phyloP scores from a whole-genome alignment of 2,329 filamentous ascomycete species.

The Tolypocladium pustulatum region DNA sequence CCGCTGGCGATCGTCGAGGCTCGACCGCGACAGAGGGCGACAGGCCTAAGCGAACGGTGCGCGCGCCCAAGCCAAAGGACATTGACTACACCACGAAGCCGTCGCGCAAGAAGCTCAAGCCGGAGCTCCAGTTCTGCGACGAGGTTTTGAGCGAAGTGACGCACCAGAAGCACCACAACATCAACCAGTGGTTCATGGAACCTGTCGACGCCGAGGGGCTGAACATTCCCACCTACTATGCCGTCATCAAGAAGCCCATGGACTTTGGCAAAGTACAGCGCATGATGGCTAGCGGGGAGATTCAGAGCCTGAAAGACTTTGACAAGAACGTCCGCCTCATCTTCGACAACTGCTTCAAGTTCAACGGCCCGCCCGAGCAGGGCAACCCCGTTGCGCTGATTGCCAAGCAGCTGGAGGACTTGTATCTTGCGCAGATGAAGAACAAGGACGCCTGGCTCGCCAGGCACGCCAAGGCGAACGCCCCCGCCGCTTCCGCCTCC shows the following conservation, averaged over 20 bases:
- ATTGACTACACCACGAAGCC: constrained; percentile 69
- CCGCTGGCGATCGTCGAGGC: constrained; percentile 41
- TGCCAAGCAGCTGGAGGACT: constrained; percentile 60
- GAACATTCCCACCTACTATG: constrained; percentile 88
- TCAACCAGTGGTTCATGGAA: constrained; percentile 65
- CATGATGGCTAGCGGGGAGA: constrained; percentile 70
- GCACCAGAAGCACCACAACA: constrained; percentile 56
- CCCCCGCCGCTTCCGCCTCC: constrained; percentile 46
- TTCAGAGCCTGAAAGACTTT: constrained; percentile 74
- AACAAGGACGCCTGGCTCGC: constrained; percentile 76
- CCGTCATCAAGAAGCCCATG: constrained; percentile 94
- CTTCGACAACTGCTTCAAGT: constrained; percentile 81
- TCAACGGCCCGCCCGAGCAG: constrained; percentile 52
- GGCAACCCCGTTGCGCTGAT: constrained; percentile 63
- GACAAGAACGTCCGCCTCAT: constrained; percentile 75
- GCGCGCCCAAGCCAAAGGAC: constrained; percentile 82
- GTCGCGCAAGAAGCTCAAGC: constrained; percentile 80
- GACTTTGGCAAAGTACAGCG: constrained; percentile 73
- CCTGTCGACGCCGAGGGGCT: constrained; percentile 91
- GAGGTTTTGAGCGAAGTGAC: constrained; percentile 69
- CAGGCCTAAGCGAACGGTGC: constrained; percentile 86
- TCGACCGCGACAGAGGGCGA: constrained; percentile 66
- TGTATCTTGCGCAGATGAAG: constrained; percentile 67
- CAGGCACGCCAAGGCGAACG: constrained; percentile 50
- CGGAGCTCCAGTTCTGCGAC: constrained; percentile 84